Evolutionary conservation across 805 yeast species (phyloP), one percentile per base, ranked within the genome.

Genomic region (Metschnikowia amazonensis): DNA sequence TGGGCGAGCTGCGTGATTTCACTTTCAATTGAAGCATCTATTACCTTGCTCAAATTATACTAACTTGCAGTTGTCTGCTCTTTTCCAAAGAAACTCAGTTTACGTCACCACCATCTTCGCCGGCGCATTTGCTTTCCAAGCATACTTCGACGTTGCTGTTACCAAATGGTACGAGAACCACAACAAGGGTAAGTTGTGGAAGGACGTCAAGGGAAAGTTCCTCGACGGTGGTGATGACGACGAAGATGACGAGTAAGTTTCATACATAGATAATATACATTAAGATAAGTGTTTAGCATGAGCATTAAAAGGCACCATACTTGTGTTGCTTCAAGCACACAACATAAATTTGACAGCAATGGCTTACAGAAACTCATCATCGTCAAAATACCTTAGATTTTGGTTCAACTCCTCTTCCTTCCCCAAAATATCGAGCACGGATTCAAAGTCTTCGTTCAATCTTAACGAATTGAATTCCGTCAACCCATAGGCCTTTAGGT

Each of bases 161-260:
- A 86, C 84, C 59, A 62, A 60, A 40, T 86, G 84, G 84, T 86
- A 82, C 74, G 86, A 82, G 61, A 67, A 70, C 67, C 89, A 84
- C 76, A 86, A 86, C 80, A 79, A 75, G 65, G 95, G 94, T 58
- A 86, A 86, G 73, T 80, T 85, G 71, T 86, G 95, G 95, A 77
- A 81, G 56, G 94, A 86, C 60, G 81, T 86, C 60, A 85, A 81
- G 70, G 73, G 74, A 44, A 74, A 70, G 52, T 67, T 76, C 54
- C 74, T 74, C 38, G 80, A 71, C 50, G 84, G 79, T 60, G 78
- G 72, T 48, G 81, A 67, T 2, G 35, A 74, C 45, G 58, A 48
- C 5, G 84, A 69, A 3, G 86, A 73, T 10, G 88, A 78, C 29
- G 88, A 80, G 47, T 49, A 53, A 49, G 29, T 25, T 32, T 14